phyloP scores from a whole-genome alignment of 306 rosid species.

The Luffa acutangula region DNA sequence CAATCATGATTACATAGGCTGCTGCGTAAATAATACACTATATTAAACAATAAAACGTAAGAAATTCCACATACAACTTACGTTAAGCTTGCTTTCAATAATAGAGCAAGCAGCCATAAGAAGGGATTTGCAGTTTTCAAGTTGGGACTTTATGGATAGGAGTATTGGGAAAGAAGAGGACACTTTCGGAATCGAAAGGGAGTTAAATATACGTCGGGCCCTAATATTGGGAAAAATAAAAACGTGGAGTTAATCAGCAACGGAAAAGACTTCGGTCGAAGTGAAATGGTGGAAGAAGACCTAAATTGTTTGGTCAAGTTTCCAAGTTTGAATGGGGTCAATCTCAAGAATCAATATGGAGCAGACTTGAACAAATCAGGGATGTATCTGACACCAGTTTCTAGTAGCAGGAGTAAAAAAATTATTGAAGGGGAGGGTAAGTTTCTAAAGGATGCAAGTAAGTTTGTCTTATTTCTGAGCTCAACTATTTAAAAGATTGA shows the following conservation, averaged over 20 bases:
- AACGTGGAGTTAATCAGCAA: neutral
- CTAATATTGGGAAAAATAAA: neutral
- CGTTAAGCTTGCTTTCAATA: neutral
- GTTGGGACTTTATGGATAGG: neutral
- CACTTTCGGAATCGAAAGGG: neutral
- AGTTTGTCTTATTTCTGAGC: neutral
- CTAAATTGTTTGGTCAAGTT: neutral
- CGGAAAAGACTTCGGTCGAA: neutral
- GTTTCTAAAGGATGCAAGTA: neutral
- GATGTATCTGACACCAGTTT: neutral
- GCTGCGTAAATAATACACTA: neutral
- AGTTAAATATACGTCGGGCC: neutral
- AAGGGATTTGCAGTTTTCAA: neutral
- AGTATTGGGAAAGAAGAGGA: neutral
- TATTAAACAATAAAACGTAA: neutral
- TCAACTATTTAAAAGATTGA: too few relatives aligned
- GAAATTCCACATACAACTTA: neutral
- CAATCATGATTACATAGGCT: neutral
- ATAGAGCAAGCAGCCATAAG: neutral
- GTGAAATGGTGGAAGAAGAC: neutral
- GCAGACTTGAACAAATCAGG: neutral
- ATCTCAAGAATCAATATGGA: neutral
- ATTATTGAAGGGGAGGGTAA: neutral
- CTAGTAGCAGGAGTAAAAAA: neutral
- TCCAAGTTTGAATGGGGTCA: neutral